phyloP scores from a whole-genome alignment of 2,329 filamentous ascomycete species.

The Cladosporium velox region DNA sequence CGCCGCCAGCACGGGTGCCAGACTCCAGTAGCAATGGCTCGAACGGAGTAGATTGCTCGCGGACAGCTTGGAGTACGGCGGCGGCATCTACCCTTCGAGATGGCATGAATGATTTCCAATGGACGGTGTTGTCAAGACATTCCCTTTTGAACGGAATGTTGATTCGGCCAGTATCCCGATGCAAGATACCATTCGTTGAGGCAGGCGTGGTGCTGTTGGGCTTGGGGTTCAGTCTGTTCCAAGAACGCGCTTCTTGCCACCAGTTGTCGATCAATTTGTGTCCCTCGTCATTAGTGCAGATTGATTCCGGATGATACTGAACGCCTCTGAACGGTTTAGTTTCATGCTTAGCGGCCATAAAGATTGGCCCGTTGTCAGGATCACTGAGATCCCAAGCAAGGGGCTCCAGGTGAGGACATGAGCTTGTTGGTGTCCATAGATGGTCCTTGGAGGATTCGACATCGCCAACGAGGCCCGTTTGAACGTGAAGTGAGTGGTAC shows the following conservation, averaged over 20 bases:
- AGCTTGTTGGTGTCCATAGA: slow-evolving; percentile 43
- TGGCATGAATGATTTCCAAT: slow-evolving; percentile 8
- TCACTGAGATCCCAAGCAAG: slow-evolving; percentile 53
- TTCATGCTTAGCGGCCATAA: slow-evolving; percentile 76
- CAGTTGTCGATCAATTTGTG: slow-evolving; percentile 70
- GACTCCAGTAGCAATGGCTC: slow-evolving; percentile 51
- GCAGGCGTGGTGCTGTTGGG: too few species aligned
- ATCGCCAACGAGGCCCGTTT: slow-evolving; percentile 35
- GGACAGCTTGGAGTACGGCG: slow-evolving; percentile 41
- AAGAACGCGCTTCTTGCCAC: slow-evolving; percentile 62
- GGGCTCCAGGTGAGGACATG: slow-evolving; percentile 44
- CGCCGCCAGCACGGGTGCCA: slow-evolving; percentile 41
- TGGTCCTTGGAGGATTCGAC: slow-evolving; percentile 26
- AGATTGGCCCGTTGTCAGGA: slow-evolving; percentile 54
- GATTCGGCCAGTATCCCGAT: background rate
- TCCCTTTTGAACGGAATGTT: background rate
- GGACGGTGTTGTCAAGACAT: background rate
- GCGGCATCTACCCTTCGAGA: slow-evolving; percentile 36
- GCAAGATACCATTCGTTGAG: background rate
- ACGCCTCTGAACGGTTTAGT: slow-evolving; percentile 78
- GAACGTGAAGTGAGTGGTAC: slow-evolving; percentile 67
- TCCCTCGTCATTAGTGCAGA: slow-evolving; percentile 73
- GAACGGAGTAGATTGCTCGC: slow-evolving; percentile 31
- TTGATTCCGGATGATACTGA: slow-evolving; percentile 88
- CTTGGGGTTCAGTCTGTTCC: slow-evolving; percentile 20